Evolutionary conservation across 2,329 filamentous ascomycete genomes (phyloP).

Genomic region (Monilinia polystroma): DNA sequence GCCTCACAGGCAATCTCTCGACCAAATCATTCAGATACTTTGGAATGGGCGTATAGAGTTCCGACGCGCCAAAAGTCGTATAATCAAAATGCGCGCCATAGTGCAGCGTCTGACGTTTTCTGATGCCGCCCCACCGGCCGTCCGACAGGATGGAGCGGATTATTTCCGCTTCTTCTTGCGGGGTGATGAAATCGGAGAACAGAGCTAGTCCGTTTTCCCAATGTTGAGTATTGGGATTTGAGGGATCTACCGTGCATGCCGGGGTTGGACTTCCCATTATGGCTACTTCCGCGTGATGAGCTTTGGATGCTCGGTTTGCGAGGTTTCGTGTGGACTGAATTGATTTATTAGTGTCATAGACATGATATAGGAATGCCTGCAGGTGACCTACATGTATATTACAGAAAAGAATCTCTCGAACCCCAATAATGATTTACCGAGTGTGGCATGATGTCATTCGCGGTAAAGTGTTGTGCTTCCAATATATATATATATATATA

Average conservation of each 20-base stretch:
- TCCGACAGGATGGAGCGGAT: not conserved
- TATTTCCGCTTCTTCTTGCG: not conserved
- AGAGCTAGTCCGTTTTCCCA: slow-evolving; percentile 16
- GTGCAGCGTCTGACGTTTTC: slow-evolving; percentile 10
- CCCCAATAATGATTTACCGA: not conserved
- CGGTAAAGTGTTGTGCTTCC: not conserved
- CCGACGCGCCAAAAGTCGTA: slow-evolving; percentile 12
- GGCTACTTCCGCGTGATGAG: not conserved
- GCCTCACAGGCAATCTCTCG: not conserved
- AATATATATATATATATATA: no score
- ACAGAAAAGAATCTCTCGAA: not conserved
- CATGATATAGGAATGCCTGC: not conserved
- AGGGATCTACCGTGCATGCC: not conserved
- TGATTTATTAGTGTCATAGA: not conserved
- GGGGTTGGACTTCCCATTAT: not conserved
- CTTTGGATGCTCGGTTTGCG: not conserved
- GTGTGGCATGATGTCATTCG: not conserved
- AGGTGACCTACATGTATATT: not conserved
- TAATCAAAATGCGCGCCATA: slow-evolving; percentile 20
- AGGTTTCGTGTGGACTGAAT: not conserved
- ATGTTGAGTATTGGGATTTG: not conserved
- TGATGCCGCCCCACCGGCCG: slow-evolving; percentile 1
- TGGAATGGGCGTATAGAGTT: not conserved
- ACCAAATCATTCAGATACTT: not conserved
- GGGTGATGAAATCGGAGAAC: slow-evolving; percentile 10